Percentiles rank a stretch among this genome's conserved stretches.
phyloP scores from a whole-genome alignment of 108 stramenopile genomes.

The Fragilariopsis cylindrus region DNA sequence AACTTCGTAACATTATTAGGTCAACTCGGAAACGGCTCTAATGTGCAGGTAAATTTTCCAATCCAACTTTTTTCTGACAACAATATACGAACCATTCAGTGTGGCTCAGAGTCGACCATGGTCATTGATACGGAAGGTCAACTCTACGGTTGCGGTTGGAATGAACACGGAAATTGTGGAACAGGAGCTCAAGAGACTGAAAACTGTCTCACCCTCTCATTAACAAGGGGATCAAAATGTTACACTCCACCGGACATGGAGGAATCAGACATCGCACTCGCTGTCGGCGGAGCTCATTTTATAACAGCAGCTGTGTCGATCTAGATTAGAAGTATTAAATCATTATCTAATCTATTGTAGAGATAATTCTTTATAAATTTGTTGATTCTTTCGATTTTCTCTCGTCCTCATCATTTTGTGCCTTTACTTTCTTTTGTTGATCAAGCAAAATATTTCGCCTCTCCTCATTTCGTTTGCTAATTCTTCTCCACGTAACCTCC shows the following conservation, averaged over 20 bases:
- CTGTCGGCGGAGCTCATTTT: conserved; percentile 57
- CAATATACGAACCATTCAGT: conserved; percentile 37
- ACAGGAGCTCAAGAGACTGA: conserved; percentile 34
- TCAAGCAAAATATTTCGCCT: conserved; percentile 58
- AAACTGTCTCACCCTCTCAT: conserved; percentile 17
- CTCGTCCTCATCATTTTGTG: conserved; percentile 13
- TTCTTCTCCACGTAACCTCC: conserved; percentile 84
- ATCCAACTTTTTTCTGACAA: conserved; percentile 21
- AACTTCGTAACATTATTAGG: background rate
- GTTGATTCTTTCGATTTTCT: background rate
- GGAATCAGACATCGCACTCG: conserved; percentile 38
- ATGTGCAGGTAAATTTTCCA: conserved; percentile 9
- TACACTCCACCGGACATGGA: conserved; percentile 28
- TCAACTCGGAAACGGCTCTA: conserved; percentile 18
- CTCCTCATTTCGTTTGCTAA: conserved; percentile 84
- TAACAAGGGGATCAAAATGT: conserved; percentile 11
- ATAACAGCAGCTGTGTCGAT: conserved; percentile 28
- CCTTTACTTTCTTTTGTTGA: conserved; percentile 42
- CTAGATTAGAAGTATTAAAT: background rate
- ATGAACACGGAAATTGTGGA: conserved; percentile 59
- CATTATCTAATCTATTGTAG: background rate
- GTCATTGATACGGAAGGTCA: conserved; percentile 42
- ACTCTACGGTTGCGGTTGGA: conserved; percentile 71
- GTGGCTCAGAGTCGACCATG: conserved; percentile 78
- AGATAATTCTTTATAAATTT: background rate